Percentiles rank a stretch among this genome's conserved stretches.
Evolutionary conservation across 2,329 filamentous ascomycete genomes (phyloP).

Genomic region (Triangularia verruculosa): DNA sequence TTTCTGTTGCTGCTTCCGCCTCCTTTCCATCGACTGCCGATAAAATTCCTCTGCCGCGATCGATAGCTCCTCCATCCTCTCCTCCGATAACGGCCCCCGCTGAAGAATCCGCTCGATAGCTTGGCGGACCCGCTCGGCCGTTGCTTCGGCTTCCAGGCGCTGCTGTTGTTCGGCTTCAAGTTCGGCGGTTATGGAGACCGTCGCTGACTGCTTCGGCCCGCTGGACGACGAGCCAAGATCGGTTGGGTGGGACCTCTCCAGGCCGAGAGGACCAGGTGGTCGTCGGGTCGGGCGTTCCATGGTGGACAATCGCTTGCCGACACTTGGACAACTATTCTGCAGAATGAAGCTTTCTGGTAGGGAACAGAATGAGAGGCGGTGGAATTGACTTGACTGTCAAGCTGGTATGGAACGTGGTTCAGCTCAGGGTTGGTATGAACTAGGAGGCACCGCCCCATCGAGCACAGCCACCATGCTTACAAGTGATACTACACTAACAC

Average conservation of each 20-base stretch:
- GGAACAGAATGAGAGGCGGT: no score
- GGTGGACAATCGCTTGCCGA: background rate
- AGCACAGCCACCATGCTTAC: background rate
- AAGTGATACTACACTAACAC: background rate
- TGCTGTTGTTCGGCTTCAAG: background rate
- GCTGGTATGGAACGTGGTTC: background rate
- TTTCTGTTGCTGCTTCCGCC: background rate
- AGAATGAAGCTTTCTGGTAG: background rate
- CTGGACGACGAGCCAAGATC: background rate
- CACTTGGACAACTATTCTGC: background rate
- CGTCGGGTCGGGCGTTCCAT: background rate
- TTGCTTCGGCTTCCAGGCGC: background rate
- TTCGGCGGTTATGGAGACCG: background rate
- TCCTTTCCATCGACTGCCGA: slow-evolving; percentile 4
- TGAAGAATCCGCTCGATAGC: background rate
- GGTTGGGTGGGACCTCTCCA: background rate
- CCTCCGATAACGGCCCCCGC: background rate
- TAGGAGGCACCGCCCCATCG: background rate
- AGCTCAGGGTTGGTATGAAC: background rate
- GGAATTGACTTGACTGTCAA: background rate
- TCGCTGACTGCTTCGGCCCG: background rate
- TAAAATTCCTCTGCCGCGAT: background rate
- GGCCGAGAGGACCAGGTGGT: background rate
- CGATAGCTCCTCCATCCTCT: background rate
- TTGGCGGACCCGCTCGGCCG: background rate